Base-by-base conservation (phyloP, 140 eudicot species). In the Bidens hawaiensis region DNA sequence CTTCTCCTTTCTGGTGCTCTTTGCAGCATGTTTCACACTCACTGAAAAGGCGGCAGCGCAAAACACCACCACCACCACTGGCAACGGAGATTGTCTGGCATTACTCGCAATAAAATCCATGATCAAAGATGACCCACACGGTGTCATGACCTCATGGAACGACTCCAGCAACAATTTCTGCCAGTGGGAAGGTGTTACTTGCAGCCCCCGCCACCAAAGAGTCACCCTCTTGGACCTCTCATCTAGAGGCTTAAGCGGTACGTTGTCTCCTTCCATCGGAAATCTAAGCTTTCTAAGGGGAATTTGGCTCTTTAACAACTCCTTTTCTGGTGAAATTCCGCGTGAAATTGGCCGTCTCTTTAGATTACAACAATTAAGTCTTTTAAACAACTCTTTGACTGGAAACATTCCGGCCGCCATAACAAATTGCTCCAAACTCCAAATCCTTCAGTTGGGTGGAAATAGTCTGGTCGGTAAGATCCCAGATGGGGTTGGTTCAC, bases 321-420 rank as follows among this genome's bases (percentile, higher is more conserved):
- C 75, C 2, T 27, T n/a, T 59, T 81, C 34, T 11, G 0, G 7
- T 80, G 86, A 19, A 61, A 36, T 27, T 27, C 33, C 33, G 0
- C 58, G 56, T 11, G 74, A 81, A 28, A 9, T 81, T 15, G 77
- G 82, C 12, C 52, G 47, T 3, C 64, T 78, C 18, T 55, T 30
- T 22, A 9, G 70, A 13, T 64, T 78, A 19, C 40, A 58, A 51
- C 1, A 4, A 10, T 47, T 74, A 27, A 14, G 18, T 10, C 38
- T 73, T 1, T 2, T 21, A 1, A 46, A 52, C 16, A 78, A 78
- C 50, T 17, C 53, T 19, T 34, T 78, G n/a, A 14, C 8, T 10
- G 83, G 83, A 6, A 51, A 62, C 25, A 67, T 78, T 42, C 83
- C 79, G 0, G 61, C 40, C 27, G 47, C 45, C 40, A 6, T 78